Conservation (phyloP, 1,284 basidiomycete species). For the Cerioporus squamosus region DNA sequence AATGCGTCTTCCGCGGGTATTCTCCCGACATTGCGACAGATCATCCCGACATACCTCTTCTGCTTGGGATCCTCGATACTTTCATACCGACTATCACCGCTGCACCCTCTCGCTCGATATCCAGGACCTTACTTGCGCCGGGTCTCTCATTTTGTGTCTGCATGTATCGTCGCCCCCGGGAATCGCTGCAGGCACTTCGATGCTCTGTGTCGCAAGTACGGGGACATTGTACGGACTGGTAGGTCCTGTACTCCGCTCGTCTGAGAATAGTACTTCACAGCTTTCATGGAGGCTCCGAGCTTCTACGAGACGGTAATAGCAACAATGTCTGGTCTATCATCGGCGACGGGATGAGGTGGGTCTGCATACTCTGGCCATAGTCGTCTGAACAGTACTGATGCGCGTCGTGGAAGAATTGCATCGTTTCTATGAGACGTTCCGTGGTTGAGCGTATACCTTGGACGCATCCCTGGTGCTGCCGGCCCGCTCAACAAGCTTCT, state of each 20-base stretch:
- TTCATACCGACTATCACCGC: conserved; percentile 33
- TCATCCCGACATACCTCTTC: no score
- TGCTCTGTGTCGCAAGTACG: conserved; percentile 31
- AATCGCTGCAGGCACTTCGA: conserved; percentile 28
- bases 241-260: neutral
- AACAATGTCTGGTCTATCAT: conserved; percentile 10
- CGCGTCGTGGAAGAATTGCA: neutral
- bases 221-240: conserved; percentile 35
- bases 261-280: neutral
- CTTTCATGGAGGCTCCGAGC: conserved; percentile 25
- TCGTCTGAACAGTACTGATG: no score
- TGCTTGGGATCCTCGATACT: conserved; percentile 16
- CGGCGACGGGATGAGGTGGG: conserved; percentile 9
- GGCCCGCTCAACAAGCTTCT: conserved; percentile 1
- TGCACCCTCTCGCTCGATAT: conserved; percentile 34
- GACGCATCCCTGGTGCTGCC: neutral
- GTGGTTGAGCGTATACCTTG: conserved; percentile 14
- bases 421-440: conserved; percentile 16
- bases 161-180: conserved; percentile 21
- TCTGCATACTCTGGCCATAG: neutral
- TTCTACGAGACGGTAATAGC: conserved; percentile 21
- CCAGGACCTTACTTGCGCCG: conserved; percentile 32
- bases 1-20: no score
- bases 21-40: no score
- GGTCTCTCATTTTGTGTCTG: conserved; percentile 28